Conservation (phyloP, 139 green algal species). For the Chlorella sp. region DNA sequence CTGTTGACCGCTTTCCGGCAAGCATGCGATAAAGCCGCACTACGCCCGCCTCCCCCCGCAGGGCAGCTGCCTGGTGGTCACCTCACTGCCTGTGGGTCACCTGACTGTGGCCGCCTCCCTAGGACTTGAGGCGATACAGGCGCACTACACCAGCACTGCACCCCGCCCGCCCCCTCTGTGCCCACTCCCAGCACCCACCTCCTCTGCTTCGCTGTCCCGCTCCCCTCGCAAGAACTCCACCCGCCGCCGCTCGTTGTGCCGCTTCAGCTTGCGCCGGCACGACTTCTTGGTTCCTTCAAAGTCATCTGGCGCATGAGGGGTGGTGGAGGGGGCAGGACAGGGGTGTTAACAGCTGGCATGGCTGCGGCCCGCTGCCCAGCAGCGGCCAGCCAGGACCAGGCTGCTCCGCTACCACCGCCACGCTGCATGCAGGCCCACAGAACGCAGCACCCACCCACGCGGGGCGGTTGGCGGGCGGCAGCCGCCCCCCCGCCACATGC, state of each 20-base stretch:
- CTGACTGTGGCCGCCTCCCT: background rate
- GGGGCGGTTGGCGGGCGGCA: too few species aligned
- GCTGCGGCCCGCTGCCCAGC: background rate
- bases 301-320: background rate
- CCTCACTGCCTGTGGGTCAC: background rate
- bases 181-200: background rate
- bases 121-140: background rate
- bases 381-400: background rate
- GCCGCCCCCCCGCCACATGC: background rate
- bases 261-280: conserved; percentile 38
- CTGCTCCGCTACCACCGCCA: background rate
- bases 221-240: conserved; percentile 4
- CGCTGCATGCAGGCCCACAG: background rate
- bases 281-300: conserved; percentile 31
- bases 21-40: too few species aligned
- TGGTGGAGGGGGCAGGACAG: background rate
- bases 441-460: background rate
- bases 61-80: background rate
- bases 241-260: conserved; percentile 40
- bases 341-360: too few species aligned
- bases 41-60: background rate
- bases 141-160: background rate
- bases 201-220: background rate
- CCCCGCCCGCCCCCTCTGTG: background rate
- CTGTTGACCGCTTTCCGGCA: too few species aligned